Evolutionary conservation across 169 alveolate species (phyloP), one percentile per base, ranked within the genome.

Genomic region (Amoebophrya sp.): DNA sequence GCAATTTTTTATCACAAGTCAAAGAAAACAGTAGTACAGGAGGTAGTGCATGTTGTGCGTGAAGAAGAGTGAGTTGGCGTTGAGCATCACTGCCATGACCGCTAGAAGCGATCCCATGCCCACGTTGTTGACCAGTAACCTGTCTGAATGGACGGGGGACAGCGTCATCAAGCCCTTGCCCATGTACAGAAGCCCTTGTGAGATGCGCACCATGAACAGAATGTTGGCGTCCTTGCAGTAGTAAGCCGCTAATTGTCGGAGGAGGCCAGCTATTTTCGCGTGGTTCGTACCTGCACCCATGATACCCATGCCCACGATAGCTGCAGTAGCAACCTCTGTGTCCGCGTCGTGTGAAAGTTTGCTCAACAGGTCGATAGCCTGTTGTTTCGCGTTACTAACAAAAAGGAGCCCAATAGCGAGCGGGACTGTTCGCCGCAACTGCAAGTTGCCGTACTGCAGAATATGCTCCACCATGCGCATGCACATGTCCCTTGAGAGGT

Each of bases 261-360:
- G 95, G 47, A 96, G 94, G 40, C 97, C 98, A 36, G 99, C 98
- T 23, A 98, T 95, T 90, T 99, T 95, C 2, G 99, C 96, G 95
- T 97, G 97, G 91, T 98, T 97, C 29, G 98, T 97, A 33, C 98
- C 98, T 0, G 97, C 97, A 10, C 91, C 89, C 18, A 92, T 47
- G 38, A 76, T 53, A 18, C 91, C 89, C 89, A 77, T 77, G 89
- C 89, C 41, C 18, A 77, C 0, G 40, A 77, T 77, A 0, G 89
- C 89, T 24, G 41, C 89, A 24, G 23, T 0, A 14, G 89, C 89
- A 0, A 77, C 89, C 2, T 77, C 89, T 26, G 1, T 36, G 89
- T 99, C 99, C 38, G 95, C 95, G 95, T 99, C 99, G 95, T 98
- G 99, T 38, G 99, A 96, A 55, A 99, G 97, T 94, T 98, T 98